Base-by-base conservation (phyloP, 495 filamentous ascomycete genomes). In the Aeminium ludgeri region DNA sequence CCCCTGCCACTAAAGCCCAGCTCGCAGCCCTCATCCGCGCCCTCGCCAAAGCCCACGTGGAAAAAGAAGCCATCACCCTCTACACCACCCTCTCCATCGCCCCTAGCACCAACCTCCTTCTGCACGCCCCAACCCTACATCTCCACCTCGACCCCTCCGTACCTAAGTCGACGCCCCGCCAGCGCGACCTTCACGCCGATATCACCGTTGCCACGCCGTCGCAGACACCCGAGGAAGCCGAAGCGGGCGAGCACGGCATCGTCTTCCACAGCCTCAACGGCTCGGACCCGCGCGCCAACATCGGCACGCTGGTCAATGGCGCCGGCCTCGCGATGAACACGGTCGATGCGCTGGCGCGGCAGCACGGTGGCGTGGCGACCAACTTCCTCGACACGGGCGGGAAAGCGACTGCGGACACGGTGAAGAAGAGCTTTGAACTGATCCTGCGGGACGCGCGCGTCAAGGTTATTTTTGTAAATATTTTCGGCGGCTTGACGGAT, bases 261-360 rank as follows among this genome's bases (percentile, higher is more conserved):
- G 74, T 84, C 11, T 86, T 81, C 51, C 58, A 83, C 50, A 76
- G 59, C 36, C 57, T 72, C 5, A 15, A 43, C n/a, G 23, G 4
- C 23, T 25, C 23, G 4, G 29, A 43, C 30, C 38, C 42, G 15
- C 36, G 36, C 53, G 68, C 70, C 44, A 67, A 64, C 34, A 70
- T 86, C 43, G 82, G 80, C 20, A 86, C 80, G 2, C 58, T 85
- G 25, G 81, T 86, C 43, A 92, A 92, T 52, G 86, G 86, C 32
- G 86, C 86, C 18, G 86, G 86, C 3, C 73, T 92, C 16, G 84
- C 84, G 8, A 91, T 94, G 83, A 91, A 91, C 59, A 91, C 86
- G 0, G 73, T 83, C 43, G 86, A 92, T 52, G 78, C 80, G 2
- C 70, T 91, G 6, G 23, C 23, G 23, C 65, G 68, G 2, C 59